Base-by-base conservation (phyloP, 2,329 filamentous ascomycete species). In the Alternaria longipes region DNA sequence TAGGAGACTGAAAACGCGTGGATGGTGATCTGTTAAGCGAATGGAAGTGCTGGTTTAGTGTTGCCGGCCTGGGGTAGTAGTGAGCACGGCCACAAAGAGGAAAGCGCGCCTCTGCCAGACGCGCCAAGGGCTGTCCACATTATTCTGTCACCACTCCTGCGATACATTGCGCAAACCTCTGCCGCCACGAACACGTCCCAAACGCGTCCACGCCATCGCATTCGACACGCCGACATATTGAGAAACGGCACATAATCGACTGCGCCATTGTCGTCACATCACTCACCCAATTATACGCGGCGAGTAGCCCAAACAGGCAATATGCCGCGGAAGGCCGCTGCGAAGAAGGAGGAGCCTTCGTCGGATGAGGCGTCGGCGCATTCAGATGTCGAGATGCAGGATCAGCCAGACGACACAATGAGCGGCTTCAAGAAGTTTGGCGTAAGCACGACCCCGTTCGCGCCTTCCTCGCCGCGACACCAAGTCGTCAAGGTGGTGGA, bases 361-460 rank as follows among this genome's bases (percentile, higher is more conserved):
- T 76, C 74, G 54, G 74, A 74, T 41, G 77, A 80, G 47, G 77
- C 69, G 41, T 79, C 77, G 26, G 70, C 76, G 34, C 76, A 72
- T 46, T 77, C 79, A 34, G 77, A 78, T 50, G 74, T 78, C 36
- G 76, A 78, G 56, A 79, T 79, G 76, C 75, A 75, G 58, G 77
- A 79, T 41, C 72, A 70, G 56, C 72, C 68, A 36, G 66, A 71
- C 41, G 74, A 72, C 49, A 69, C 64, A 50, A 71, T 76, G 57
- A 70, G 70, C 54, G 75, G 74, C 36, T 76, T 74, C 67, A 73
- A 73, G 57, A 78, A 78, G 55, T 77, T 78, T 30, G 67, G 68
- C 42, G 76, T 78, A 67, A 71, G 76, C 52, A 47, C 54, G 26
- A 53, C 54, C 28, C 46, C 51, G 30, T 44, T 36, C 64, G 64